These are phyloP conservation scores for Boletus rubescentipes DNA, from an alignment of 768 basidiomycete genomes.

Conservation along the genomic window DNA sequence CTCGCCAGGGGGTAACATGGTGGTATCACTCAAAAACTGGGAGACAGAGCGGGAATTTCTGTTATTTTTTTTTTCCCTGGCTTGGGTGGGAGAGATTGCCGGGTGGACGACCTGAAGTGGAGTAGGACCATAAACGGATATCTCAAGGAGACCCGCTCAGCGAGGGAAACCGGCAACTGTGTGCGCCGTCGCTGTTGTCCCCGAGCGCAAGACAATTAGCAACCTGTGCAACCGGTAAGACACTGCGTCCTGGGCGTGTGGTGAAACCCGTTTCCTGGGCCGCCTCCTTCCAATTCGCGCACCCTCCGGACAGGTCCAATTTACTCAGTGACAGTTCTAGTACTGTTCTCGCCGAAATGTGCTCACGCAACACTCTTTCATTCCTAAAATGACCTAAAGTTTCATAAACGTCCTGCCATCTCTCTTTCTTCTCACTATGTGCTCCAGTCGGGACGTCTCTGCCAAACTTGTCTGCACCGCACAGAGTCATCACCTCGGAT, in stretches of 20 bases:
- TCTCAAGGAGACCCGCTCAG: slow-evolving; percentile 15
- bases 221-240: slow-evolving; percentile 18
- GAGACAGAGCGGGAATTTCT: not conserved
- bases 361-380: slow-evolving; percentile 22
- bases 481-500: slow-evolving; percentile 33
- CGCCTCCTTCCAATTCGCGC: slow-evolving; percentile 18
- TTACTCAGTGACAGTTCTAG: not conserved
- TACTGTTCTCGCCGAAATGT: slow-evolving; percentile 3
- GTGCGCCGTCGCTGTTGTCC: not conserved
- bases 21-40: not conserved
- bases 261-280: slow-evolving; percentile 1
- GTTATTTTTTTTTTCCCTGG: not conserved
- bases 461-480: slow-evolving; percentile 34
- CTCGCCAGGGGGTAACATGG: slow-evolving; percentile 35
- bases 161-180: slow-evolving; percentile 8
- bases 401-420: slow-evolving; percentile 27
- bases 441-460: slow-evolving; percentile 31
- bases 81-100: not conserved
- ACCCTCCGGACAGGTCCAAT: slow-evolving; percentile 3
- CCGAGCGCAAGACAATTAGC: slow-evolving; percentile 11
- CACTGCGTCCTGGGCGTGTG: too few species aligned
- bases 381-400: slow-evolving; percentile 35
- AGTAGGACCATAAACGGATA: slow-evolving; percentile 22
- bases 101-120: slow-evolving; percentile 15
- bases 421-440: slow-evolving; percentile 25